Conservation (phyloP, 1,139 yeast genomes). For the Yamadazyma kanchanaburiensis region DNA sequence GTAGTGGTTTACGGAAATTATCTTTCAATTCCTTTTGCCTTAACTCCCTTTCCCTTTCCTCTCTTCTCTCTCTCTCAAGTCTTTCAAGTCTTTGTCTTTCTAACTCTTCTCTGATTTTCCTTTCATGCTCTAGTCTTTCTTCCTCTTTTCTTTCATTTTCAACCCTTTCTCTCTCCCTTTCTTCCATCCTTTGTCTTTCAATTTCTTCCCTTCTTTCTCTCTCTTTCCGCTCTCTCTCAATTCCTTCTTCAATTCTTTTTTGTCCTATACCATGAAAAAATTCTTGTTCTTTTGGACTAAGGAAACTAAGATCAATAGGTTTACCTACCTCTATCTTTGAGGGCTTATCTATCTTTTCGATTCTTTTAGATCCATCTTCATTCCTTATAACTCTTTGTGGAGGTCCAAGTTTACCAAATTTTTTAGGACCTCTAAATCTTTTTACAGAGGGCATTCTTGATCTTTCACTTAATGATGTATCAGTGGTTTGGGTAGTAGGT, state of each 20-base stretch:
- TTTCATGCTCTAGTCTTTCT: constrained; percentile 5
- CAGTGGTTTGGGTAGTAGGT: too few species aligned
- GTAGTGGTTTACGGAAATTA: constrained; percentile 10
- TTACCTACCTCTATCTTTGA: constrained; percentile 2
- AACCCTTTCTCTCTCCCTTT: constrained; percentile 23
- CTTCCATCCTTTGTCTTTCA: too few species aligned
- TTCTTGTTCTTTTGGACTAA: too few species aligned
- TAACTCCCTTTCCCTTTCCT: constrained; percentile 22
- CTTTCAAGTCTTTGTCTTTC: constrained; percentile 2
- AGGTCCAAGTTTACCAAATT: constrained; percentile 37
- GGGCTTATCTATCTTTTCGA: constrained; percentile 5
- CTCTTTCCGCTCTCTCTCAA: too few species aligned
- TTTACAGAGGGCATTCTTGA: constrained; percentile 11
- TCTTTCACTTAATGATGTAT: not conserved
- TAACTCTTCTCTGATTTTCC: not conserved
- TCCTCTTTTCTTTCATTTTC: constrained; percentile 23
- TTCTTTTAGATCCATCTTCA: not conserved
- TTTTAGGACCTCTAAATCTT: constrained; percentile 25
- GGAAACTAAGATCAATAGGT: constrained; percentile 7
- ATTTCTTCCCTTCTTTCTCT: constrained; percentile 26
- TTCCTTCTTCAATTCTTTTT: too few species aligned
- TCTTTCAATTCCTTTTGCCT: constrained; percentile 19
- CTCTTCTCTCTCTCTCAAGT: not conserved
- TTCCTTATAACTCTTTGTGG: constrained; percentile 7
- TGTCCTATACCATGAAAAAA: too few species aligned